Percentiles rank a stretch among this genome's conserved stretches.
These are phyloP conservation scores for Citrus inodora DNA, from an alignment of 345 rosid genomes.

Conservation along the genomic window DNA sequence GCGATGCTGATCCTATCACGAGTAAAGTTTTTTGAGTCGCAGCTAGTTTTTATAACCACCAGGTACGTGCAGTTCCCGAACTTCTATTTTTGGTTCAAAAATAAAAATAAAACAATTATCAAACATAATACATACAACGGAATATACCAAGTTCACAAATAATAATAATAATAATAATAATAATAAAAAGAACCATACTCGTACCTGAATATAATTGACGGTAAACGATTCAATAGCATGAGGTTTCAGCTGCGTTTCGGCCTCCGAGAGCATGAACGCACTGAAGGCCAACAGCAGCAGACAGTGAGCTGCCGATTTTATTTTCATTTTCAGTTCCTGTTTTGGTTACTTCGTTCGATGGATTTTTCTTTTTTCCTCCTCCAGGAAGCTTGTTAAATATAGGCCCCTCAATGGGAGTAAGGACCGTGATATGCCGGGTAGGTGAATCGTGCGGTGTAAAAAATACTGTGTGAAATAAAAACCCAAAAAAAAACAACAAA, in stretches of 20 bases:
- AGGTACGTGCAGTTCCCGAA: slow-evolving; percentile 61
- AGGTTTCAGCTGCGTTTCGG: slow-evolving; percentile 35
- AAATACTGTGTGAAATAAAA: too few relatives aligned
- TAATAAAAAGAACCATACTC: background rate
- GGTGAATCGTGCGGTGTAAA: background rate
- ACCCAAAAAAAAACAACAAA: too few relatives aligned
- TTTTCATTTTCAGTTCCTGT: background rate
- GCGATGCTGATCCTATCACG: slow-evolving; percentile 84
- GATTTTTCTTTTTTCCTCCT: too few relatives aligned
- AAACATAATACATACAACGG: too few relatives aligned
- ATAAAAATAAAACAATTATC: background rate
- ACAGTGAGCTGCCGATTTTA: slow-evolving; percentile 17
- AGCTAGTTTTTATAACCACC: slow-evolving; percentile 69
- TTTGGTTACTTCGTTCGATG: too few relatives aligned
- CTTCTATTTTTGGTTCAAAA: slow-evolving; percentile 24
- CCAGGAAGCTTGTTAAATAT: background rate
- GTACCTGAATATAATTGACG: slow-evolving; percentile 65
- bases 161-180: too few relatives aligned
- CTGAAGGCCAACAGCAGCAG: slow-evolving; percentile 21
- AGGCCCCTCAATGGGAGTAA: background rate
- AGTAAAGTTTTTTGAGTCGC: slow-evolving; percentile 64
- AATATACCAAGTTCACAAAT: too few relatives aligned
- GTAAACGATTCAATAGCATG: slow-evolving; percentile 42
- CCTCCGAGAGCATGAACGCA: slow-evolving; percentile 10
- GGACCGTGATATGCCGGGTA: background rate